Conservation (phyloP, 352 stramenopile genomes). For the Sclerospora graminicola region DNA sequence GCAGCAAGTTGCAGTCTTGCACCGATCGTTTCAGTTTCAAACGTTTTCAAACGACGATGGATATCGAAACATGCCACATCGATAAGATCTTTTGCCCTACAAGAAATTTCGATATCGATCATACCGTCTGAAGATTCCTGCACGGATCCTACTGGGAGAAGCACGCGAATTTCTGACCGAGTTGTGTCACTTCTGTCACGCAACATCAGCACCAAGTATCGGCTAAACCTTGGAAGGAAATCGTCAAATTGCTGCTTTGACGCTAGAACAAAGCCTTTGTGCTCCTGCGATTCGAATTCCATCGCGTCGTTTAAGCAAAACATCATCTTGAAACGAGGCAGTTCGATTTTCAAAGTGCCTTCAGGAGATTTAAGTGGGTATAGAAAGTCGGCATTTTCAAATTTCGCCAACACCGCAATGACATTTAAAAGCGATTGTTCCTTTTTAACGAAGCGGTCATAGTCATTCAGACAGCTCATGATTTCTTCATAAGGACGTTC, state of each 20-base stretch:
- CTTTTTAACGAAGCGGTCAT: constrained; percentile 17
- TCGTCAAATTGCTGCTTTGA: constrained; percentile 29
- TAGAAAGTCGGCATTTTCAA: constrained; percentile 26
- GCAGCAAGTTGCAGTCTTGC: background rate
- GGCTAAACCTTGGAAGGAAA: constrained; percentile 25
- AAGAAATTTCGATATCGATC: constrained; percentile 14
- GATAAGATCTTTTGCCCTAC: constrained; percentile 5
- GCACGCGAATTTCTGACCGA: constrained; percentile 14
- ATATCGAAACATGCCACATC: too few relatives aligned
- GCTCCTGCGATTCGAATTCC: constrained; percentile 22
- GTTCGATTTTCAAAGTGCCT: constrained; percentile 19
- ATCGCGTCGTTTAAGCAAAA: constrained; percentile 16
- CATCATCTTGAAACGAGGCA: too few relatives aligned
- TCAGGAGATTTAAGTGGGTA: constrained; percentile 14
- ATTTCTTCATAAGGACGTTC: constrained; percentile 8
- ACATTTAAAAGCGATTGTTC: constrained; percentile 4
- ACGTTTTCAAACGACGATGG: too few relatives aligned
- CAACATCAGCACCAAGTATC: constrained; percentile 31
- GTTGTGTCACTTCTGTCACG: too few relatives aligned
- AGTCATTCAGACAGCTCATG: constrained; percentile 3
- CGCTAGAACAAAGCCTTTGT: constrained; percentile 30
- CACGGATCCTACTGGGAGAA: constrained; percentile 27
- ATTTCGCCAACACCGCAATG: constrained; percentile 23
- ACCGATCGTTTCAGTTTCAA: too few relatives aligned
- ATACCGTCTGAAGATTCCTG: constrained; percentile 2